These are phyloP conservation scores for Clavispora phyllophila DNA, from an alignment of 805 yeast species.

Conservation along the genomic window DNA sequence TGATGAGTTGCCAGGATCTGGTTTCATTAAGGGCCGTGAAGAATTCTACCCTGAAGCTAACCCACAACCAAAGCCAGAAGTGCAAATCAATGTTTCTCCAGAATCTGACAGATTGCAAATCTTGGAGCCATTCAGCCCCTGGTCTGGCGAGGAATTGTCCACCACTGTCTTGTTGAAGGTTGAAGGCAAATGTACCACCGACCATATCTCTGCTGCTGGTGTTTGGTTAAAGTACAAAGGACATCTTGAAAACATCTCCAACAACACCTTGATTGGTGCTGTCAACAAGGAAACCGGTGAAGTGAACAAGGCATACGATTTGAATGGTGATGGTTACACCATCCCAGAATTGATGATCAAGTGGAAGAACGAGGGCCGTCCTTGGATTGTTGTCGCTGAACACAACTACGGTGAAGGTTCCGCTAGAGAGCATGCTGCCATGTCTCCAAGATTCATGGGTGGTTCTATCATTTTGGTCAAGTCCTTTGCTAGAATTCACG, in stretches of 20 bases:
- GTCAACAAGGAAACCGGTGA: conserved; percentile 96
- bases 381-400: conserved; percentile 96
- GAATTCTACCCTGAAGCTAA: conserved; percentile 70
- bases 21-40: conserved; percentile 70
- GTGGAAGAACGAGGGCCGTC: conserved; percentile 81
- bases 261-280: conserved; percentile 95
- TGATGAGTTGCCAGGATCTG: conserved; percentile 73
- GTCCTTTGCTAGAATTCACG: conserved; percentile 97
- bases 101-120: conserved; percentile 88
- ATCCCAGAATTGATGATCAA: conserved; percentile 97
- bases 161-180: conserved; percentile 81
- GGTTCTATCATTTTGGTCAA: conserved; percentile 85
- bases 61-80: conserved; percentile 60
- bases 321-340: conserved; percentile 68
- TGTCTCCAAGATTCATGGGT: conserved; percentile 91
- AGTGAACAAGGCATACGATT: conserved; percentile 84
- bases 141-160: conserved; percentile 80
- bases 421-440: conserved; percentile 98
- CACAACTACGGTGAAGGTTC: conserved; percentile 99
- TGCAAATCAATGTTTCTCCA: conserved; percentile 69
- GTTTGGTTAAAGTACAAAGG: conserved; percentile 98
- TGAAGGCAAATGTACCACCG: conserved; percentile 97
- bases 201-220: conserved; percentile 98
- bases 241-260: conserved; percentile 89
- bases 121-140: conserved; percentile 80